phyloP scores from a whole-genome alignment of 768 basidiomycete species.

The Sporobolomyces phaffii region DNA sequence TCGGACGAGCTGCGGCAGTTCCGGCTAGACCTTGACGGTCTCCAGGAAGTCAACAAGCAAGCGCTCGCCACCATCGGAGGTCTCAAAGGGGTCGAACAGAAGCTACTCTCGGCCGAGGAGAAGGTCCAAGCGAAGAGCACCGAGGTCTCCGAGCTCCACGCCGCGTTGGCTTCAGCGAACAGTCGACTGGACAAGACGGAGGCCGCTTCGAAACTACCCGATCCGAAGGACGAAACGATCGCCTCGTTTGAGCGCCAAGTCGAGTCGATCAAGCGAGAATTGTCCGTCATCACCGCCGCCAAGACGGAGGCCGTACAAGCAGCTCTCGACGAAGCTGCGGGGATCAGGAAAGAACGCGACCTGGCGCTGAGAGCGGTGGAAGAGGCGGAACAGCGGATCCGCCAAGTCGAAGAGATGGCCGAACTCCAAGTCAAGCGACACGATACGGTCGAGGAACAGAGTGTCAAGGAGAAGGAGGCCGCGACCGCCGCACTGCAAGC shows the following conservation, averaged over 20 bases:
- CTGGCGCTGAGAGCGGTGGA: neutral
- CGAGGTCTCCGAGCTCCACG: neutral
- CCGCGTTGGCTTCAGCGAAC: neutral
- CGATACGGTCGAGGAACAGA: constrained; percentile 1
- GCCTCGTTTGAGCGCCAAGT: constrained; percentile 10
- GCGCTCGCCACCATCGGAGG: neutral
- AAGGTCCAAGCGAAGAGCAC: neutral
- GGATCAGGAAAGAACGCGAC: constrained; percentile 9
- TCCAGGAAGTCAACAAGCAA: constrained; percentile 64
- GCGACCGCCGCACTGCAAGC: constrained; percentile 5
- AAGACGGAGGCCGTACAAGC: neutral
- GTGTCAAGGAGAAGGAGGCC: constrained; percentile 4
- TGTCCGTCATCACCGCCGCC: constrained; percentile 5
- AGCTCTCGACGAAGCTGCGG: neutral
- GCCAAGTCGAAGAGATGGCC: constrained; percentile 14
- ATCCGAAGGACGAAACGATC: constrained; percentile 1
- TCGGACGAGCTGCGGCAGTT: constrained; percentile 52
- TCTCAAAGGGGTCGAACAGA: neutral
- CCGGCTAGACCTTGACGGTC: constrained; percentile 66
- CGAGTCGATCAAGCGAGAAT: constrained; percentile 10
- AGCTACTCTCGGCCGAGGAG: neutral
- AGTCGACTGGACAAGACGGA: neutral
- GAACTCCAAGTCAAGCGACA: neutral
- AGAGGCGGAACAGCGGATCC: constrained; percentile 10
- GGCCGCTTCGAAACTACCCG: neutral